phyloP scores from a whole-genome alignment of 345 rosid genomes.

The Linum usitatissimum region DNA sequence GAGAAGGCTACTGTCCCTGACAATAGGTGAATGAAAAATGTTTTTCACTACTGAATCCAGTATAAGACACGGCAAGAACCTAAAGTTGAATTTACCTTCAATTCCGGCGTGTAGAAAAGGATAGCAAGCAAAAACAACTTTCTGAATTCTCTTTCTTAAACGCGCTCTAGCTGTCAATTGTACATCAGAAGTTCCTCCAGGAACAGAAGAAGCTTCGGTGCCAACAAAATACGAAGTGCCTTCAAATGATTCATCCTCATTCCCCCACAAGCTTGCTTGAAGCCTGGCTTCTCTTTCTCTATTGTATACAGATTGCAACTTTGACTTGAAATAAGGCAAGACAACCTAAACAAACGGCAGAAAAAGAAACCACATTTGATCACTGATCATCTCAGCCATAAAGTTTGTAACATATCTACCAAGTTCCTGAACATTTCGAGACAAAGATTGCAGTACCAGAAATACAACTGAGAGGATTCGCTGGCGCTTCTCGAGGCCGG shows the following conservation, averaged over 20 bases:
- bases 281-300: conserved; percentile 95
- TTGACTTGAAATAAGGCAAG: conserved; percentile 82
- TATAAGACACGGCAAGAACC: not conserved
- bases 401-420: not conserved
- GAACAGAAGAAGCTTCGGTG: conserved; percentile 35
- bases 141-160: conserved; percentile 51
- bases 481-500: conserved; percentile 72
- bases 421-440: conserved; percentile 1
- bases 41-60: too few relatives aligned
- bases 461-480: conserved; percentile 81
- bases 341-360: conserved; percentile 49
- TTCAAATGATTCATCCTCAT: conserved; percentile 52
- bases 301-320: conserved; percentile 72
- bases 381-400: too few relatives aligned
- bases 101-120: conserved; percentile 90
- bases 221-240: conserved; percentile 38
- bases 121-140: conserved; percentile 65
- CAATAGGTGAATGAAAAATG: too few relatives aligned
- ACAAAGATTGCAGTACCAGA: conserved; percentile 46
- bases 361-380: not conserved
- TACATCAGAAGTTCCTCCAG: conserved; percentile 31
- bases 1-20: too few relatives aligned
- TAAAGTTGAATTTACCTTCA: conserved; percentile 46
- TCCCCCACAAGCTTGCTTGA: conserved; percentile 92
- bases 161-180: conserved; percentile 48